Percentiles rank a stretch among this genome's conserved stretches.
phyloP scores from a whole-genome alignment of 2,329 filamentous ascomycete species.

The Verticillium longisporum region DNA sequence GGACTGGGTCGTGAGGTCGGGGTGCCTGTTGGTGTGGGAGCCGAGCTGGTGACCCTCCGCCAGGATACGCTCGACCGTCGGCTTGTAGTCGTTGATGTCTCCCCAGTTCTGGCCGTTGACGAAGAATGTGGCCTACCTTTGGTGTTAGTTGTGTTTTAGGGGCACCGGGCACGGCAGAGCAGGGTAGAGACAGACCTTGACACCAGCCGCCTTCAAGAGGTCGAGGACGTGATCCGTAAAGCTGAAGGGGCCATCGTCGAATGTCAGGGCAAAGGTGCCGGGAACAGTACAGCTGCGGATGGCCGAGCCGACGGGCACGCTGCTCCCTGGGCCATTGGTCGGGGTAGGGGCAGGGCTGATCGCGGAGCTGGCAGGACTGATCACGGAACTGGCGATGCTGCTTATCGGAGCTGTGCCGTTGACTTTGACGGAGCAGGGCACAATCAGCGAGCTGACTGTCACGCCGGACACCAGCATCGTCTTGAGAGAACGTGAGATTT shows the following conservation, averaged over 20 bases:
- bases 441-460: neutral
- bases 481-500: neutral
- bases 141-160: neutral
- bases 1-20: slow-evolving; percentile 28
- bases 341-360: too few relatives aligned
- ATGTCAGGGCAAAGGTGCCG: slow-evolving; percentile 33
- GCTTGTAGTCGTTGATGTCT: slow-evolving; percentile 21
- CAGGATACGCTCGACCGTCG: neutral
- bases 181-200: slow-evolving; percentile 10
- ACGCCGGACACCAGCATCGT: neutral
- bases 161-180: too few relatives aligned
- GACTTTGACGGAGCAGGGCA: neutral
- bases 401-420: neutral
- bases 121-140: slow-evolving; percentile 23
- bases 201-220: slow-evolving; percentile 19
- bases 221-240: slow-evolving; percentile 34
- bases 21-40: slow-evolving; percentile 31
- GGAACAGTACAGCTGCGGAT: slow-evolving; percentile 19
- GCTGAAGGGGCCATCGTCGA: slow-evolving; percentile 36
- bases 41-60: slow-evolving; percentile 3
- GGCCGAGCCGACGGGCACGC: too few relatives aligned
- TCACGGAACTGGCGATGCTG: neutral
- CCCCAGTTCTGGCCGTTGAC: slow-evolving; percentile 2
- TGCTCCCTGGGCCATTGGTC: too few relatives aligned
- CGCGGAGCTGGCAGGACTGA: neutral